Percentiles rank a stretch among this genome's conserved stretches.
phyloP scores from a whole-genome alignment of 805 yeast species.

The Ogataea neopini region DNA sequence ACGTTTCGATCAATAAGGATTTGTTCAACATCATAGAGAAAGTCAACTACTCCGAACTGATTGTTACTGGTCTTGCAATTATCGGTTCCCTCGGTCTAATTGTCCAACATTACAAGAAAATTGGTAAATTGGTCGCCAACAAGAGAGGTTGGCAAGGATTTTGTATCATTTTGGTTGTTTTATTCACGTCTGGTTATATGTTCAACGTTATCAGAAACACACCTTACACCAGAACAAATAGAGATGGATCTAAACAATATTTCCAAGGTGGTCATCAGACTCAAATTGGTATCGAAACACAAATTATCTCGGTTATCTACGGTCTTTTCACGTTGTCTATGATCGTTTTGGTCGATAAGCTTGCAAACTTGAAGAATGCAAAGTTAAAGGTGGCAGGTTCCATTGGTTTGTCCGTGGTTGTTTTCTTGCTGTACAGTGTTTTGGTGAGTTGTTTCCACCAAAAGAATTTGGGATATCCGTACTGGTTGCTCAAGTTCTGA shows the following conservation, averaged over 20 bases:
- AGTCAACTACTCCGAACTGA: conserved; percentile 41
- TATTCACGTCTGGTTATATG: conserved; percentile 91
- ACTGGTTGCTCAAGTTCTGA: conserved; percentile 41
- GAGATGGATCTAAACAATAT: conserved; percentile 40
- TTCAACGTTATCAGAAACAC: conserved; percentile 80
- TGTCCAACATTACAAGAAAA: conserved; percentile 34
- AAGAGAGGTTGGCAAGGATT: conserved; percentile 72
- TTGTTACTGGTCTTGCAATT: conserved; percentile 38
- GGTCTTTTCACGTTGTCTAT: conserved; percentile 64
- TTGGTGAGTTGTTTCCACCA: conserved; percentile 64
- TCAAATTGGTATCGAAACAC: conserved; percentile 89
- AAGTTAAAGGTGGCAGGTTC: conserved; percentile 52
- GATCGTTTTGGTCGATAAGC: conserved; percentile 57
- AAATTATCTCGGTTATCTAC: conserved; percentile 72
- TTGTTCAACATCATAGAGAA: conserved; percentile 41
- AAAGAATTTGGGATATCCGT: conserved; percentile 81
- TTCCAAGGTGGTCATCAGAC: conserved; percentile 61
- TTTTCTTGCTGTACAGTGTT: conserved; percentile 62
- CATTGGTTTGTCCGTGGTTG: conserved; percentile 40
- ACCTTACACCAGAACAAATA: conserved; percentile 54
- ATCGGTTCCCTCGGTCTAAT: conserved; percentile 35
- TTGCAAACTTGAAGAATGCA: conserved; percentile 49
- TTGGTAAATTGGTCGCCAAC: conserved; percentile 45
- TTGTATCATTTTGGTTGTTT: conserved; percentile 60
- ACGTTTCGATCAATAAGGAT: conserved; percentile 22